phyloP scores from a whole-genome alignment of 257 asterid species.

The Penstemon newberryi region DNA sequence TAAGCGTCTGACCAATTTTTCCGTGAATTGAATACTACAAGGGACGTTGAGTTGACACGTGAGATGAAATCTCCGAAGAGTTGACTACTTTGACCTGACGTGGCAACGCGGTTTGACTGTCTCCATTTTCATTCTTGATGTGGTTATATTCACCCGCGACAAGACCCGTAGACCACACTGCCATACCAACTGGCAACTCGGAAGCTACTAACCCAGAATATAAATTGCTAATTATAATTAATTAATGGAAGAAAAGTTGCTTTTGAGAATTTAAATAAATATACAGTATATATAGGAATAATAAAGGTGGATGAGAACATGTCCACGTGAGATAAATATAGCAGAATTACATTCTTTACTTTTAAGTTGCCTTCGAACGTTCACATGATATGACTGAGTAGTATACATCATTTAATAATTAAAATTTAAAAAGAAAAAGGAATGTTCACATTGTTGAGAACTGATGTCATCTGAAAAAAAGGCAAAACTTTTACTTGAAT shows the following conservation, averaged over 20 bases:
- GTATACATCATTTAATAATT: not conserved
- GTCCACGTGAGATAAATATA: not conserved
- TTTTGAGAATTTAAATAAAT: not conserved
- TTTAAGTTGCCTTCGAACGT: not conserved
- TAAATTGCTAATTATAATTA: not conserved
- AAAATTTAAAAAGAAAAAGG: not conserved
- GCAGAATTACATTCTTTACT: not conserved
- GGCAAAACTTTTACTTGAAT: no score
- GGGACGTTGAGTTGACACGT: conserved; percentile 34
- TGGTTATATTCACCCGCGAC: not conserved
- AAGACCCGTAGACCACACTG: conserved; percentile 3
- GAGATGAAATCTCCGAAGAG: conserved; percentile 11
- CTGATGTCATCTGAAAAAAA: not conserved
- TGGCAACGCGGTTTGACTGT: conserved; percentile 69
- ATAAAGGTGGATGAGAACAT: not conserved
- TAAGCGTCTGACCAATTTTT: conserved; percentile 9
- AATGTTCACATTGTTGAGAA: conserved; percentile 10
- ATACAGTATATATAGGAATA: not conserved
- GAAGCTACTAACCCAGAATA: not conserved
- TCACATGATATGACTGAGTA: not conserved
- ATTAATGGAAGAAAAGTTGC: not conserved
- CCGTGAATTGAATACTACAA: no score
- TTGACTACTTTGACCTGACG: conserved; percentile 64
- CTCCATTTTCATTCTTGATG: not conserved
- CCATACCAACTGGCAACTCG: not conserved